Evolutionary conservation across 176 grass and related monocot species (phyloP), one percentile per base, ranked within the genome.

Genomic region (Pontederia crassipes): DNA sequence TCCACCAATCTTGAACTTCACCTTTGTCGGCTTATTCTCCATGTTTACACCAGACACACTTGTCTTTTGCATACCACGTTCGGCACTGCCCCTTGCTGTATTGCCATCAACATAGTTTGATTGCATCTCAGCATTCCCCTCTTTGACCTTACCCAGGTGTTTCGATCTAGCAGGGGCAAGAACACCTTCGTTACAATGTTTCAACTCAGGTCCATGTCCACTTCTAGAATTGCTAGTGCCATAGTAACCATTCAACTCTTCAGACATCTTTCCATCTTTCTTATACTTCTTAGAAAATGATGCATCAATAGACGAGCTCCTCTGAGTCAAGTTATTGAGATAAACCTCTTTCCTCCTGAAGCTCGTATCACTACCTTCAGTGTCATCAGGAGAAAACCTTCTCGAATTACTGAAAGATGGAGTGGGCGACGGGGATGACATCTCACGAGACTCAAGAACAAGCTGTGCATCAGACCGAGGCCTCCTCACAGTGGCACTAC

Each of bases 1-100:
- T 57, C 85, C 89, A 45, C 79, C 80, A 71, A 96, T 74, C 68
- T 90, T 96, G 45, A 96, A 75, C 70, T 87, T 96, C 29, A 96
- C 81, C 70, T 78, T 91, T 57, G 78, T 88, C 55, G 75, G 16
- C 53, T 54, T 84, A 61, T 82, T 79, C 52, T 84, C 86, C 16
- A 47, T 51, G 29, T 65, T 72, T 35, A 40, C 46, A 68, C 16
- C 16, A 10, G 45, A 27, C 45, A 74, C 78, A 61, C 63, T 71
- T 27, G 56, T 16, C 49, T 48, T 49, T 59, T 66, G 57, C n/a
- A 55, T 48, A 64, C 62, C 35, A 16, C 8, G 18, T 10, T 40
- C 51, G 8, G 47, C 53, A 10, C 52, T 20, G 0, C 72, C 57
- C 17, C 48, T n/a, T 13, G 51, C 51, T 2, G 48, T 14, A 47